Evolutionary conservation across 2,329 filamentous ascomycete genomes (phyloP), one percentile per base, ranked within the genome.

Genomic region (Alternaria sp.): DNA sequence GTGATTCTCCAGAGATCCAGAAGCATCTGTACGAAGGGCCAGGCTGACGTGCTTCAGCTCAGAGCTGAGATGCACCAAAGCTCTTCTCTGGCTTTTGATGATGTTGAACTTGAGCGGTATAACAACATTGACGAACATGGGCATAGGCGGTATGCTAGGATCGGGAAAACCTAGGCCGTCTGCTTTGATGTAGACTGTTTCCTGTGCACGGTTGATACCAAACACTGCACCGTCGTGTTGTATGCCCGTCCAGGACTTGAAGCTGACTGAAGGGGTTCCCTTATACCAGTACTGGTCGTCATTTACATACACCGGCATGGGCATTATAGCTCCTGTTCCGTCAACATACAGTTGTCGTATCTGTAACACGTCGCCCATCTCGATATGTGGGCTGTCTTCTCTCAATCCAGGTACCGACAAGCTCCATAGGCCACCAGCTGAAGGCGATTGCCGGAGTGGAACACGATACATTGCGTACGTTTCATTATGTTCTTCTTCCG

Each of bases 321-420:
- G 42, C 2, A 59, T 46, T 1, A 65, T 51, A 16, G 67, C 59
- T 11, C 65, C 66, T 41, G 22, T 28, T 8, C 11, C 8, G 48
- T 75, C 67, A 2, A 72, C 51, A 32, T 57, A 65, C 11, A 77
- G 55, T 26, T 75, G 74, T 3, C 76, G 71, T n/a, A 78, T 61
- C 26, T 74, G 68, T n/a, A 78, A 34, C 1, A 56, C 51, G 26
- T 78, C 75, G 7, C 75, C 76, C 59, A 74, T 66, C 41, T 74
- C 71, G n/a, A 78, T 42, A 4, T 67, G 41, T 16, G 75, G 75
- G 16, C 51, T 74, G 7, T 77, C 70, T 51, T 78, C 76, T 36
- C 73, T 65, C 5, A 78, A 26, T 2, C 75, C 75, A 14, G 75
- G 75, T 4, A 77, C 48, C 2, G 46, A 43, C 1, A 77, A 41